Base-by-base conservation (phyloP, 768 basidiomycete genomes). In the Boletus edulis region DNA sequence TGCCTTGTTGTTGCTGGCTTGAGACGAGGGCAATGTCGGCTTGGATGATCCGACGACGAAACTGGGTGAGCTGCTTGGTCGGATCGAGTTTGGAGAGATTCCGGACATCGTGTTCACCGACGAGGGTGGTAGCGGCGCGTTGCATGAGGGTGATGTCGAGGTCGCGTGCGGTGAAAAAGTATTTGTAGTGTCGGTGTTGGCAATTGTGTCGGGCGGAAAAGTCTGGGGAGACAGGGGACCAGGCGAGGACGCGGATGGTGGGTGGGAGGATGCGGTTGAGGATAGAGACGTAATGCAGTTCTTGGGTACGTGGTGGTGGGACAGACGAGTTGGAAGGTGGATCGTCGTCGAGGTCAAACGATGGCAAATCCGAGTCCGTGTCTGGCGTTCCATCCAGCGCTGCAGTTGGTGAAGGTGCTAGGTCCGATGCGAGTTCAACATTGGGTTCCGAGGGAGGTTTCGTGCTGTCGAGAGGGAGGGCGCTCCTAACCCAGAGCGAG, bases 1-100 rank as follows among this genome's bases (percentile, higher is more conserved):
- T 34, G 13, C 34, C 34, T 29, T 9, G 27, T 27, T 7, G 27
- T 29, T 8, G 27, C 59, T 61, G 5, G 52, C 69, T 24, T 4
- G 60, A 51, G 15, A 85, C 73, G 3, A 74, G 77, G 12, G 75
- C 73, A 44, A 95, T 83, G 29, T 82, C 79, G 0, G 91, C 93
- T 17, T 75, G 76, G 38, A 84, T 60, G 49, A 98, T 85, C 20
- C 76, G 76, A 32, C 96, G 79, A 22, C 68, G 75, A 72, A 94
- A 96, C 54, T 81, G 80, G 22, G 86, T 85, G 58, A 98, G 87
- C 72, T 98, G 95, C 71, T 98, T 98, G 34, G 84, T 79, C 0
- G 92, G 82, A 67, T 98, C 96, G 20, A 98, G 73, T 68, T 95
- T 98, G 78, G 92, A 97, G 34, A 98, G 78, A 66, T 98, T 98